A percentile compares a stretch with the other conserved stretches of the same genome.
phyloP scores from a whole-genome alignment of 768 basidiomycete genomes.

The Lactarius deliciosus region DNA sequence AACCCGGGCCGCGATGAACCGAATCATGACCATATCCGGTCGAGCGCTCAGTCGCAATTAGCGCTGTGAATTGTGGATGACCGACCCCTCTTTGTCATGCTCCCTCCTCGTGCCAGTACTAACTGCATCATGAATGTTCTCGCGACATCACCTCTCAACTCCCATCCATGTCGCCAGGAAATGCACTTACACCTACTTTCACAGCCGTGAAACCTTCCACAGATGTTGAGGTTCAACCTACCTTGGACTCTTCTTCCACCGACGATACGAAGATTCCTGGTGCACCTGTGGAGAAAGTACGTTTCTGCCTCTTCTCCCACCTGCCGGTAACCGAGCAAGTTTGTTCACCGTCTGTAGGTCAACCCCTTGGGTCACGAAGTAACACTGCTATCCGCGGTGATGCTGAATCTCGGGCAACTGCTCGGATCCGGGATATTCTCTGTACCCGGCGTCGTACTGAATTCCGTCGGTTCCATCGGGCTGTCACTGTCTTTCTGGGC shows the following conservation, averaged over 20 bases:
- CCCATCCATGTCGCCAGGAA: conserved; percentile 12
- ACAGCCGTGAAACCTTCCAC: background rate
- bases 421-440: conserved; percentile 37
- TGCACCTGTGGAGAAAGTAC: conserved; percentile 27
- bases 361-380: conserved; percentile 33
- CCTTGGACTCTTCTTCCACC: background rate
- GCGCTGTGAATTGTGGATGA: background rate
- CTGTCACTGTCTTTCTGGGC: conserved; percentile 35
- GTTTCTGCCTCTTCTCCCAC: background rate
- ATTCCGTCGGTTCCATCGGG: conserved; percentile 34
- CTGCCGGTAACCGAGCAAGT: background rate
- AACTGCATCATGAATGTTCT: no score
- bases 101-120: no score
- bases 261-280: background rate
- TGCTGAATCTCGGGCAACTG: conserved; percentile 30
- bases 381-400: conserved; percentile 29
- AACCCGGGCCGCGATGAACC: no score
- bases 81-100: background rate
- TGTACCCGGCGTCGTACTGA: conserved; percentile 34
- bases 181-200: background rate
- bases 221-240: conserved; percentile 21
- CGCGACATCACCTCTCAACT: background rate
- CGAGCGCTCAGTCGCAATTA: conserved; percentile 2
- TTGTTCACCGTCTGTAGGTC: conserved; percentile 11
- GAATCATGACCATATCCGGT: no score